Conservation (phyloP, 2,329 filamentous ascomycete genomes). For the Pestalotiopsis fici region DNA sequence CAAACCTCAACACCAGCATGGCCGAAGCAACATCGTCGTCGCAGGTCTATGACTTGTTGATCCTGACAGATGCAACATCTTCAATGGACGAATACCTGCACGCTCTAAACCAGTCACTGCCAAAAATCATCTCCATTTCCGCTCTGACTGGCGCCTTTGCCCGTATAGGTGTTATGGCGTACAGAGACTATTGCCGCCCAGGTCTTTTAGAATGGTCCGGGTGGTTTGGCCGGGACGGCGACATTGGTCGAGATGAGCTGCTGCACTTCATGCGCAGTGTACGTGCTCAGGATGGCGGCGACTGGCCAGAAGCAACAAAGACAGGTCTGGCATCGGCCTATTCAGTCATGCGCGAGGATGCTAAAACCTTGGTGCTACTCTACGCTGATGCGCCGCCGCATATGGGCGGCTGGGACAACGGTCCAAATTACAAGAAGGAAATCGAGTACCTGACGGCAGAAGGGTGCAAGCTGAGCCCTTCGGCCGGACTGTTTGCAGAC, state of each 20-base stretch:
- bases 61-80: slow-evolving; percentile 46
- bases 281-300: slow-evolving; percentile 32
- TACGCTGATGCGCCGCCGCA: slow-evolving; percentile 53
- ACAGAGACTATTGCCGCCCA: slow-evolving; percentile 45
- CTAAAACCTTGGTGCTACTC: slow-evolving; percentile 48
- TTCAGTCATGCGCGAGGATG: slow-evolving; percentile 45
- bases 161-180: slow-evolving; percentile 50
- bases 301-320: slow-evolving; percentile 50
- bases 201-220: slow-evolving; percentile 48
- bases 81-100: slow-evolving; percentile 45
- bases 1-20: neutral
- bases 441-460: slow-evolving; percentile 13
- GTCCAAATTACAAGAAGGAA: slow-evolving; percentile 31
- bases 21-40: no score
- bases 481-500: slow-evolving; percentile 39
- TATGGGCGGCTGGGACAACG: slow-evolving; percentile 26
- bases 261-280: slow-evolving; percentile 36
- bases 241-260: slow-evolving; percentile 32
- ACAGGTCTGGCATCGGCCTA: slow-evolving; percentile 48
- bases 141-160: slow-evolving; percentile 49
- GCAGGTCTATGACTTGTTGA: slow-evolving; percentile 41
- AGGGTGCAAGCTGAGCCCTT: slow-evolving; percentile 27
- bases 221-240: slow-evolving; percentile 36
- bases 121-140: slow-evolving; percentile 51
- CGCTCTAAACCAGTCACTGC: slow-evolving; percentile 45